Percentiles rank a stretch among this genome's conserved stretches.
phyloP scores from a whole-genome alignment of 495 filamentous ascomycete genomes.

The Talaromyces nanjingensis region DNA sequence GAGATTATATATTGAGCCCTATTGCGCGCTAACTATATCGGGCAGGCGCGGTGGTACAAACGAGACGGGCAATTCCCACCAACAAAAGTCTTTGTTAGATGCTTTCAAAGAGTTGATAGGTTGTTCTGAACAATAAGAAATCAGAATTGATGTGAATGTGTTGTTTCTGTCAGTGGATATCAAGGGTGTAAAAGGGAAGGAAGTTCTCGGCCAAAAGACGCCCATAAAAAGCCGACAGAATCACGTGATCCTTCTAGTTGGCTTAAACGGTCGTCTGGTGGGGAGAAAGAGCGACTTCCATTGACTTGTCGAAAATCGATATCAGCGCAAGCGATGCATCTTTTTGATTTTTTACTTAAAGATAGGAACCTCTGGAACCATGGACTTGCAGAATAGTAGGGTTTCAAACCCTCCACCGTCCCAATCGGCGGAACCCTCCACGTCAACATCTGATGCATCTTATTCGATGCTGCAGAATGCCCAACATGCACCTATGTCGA shows the following conservation, averaged over 20 bases:
- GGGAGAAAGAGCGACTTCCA: not conserved
- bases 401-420: slow-evolving; percentile 18
- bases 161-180: no score
- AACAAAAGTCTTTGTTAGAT: no score
- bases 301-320: not conserved
- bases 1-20: no score
- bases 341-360: not conserved
- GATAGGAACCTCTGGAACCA: slow-evolving; percentile 6
- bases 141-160: no score
- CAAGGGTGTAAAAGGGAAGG: no score
- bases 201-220: not conserved
- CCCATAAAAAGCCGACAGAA: not conserved
- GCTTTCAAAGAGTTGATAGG: no score
- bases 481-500: not conserved
- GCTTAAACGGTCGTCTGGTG: not conserved
- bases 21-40: no score
- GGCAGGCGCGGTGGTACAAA: no score
- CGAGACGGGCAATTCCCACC: no score
- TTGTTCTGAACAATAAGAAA: no score
- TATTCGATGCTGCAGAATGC: not conserved
- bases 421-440: slow-evolving; percentile 19
- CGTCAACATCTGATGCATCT: slow-evolving; percentile 8
- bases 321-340: not conserved
- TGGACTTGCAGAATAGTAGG: slow-evolving; percentile 23
- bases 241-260: not conserved